A percentile compares a stretch with the other conserved stretches of the same genome.
These are phyloP conservation scores for Cryptococcus amylolentus DNA, from an alignment of 1,284 basidiomycete species.

Conservation along the genomic window DNA sequence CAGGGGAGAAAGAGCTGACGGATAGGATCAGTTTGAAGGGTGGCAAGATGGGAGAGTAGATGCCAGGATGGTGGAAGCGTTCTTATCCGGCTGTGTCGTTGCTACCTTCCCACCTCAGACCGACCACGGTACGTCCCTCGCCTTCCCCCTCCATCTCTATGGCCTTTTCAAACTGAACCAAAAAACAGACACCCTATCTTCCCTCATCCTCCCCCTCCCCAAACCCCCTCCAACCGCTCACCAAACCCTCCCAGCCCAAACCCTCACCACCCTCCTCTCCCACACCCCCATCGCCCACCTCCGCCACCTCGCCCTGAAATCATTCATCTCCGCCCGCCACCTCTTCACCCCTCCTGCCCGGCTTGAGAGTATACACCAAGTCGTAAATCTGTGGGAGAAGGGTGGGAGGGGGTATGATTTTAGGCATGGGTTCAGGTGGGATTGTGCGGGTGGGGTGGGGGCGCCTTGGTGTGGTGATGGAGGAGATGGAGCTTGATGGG, in stretches of 20 bases:
- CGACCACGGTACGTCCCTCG: slow-evolving; percentile 17
- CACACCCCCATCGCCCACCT: slow-evolving; percentile 9
- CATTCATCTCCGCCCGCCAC: slow-evolving; percentile 27
- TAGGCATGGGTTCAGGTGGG: slow-evolving; percentile 23
- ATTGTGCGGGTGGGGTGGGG: slow-evolving; percentile 7
- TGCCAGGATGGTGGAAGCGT: slow-evolving; percentile 32
- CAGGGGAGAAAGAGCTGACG: neutral
- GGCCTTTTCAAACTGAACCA: neutral
- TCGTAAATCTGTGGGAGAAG: slow-evolving; percentile 16
- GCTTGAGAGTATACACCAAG: slow-evolving; percentile 10
- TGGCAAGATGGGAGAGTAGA: slow-evolving; percentile 31
- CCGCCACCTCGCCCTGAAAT: slow-evolving; percentile 21
- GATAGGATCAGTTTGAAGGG: slow-evolving; percentile 25
- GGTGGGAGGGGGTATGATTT: slow-evolving; percentile 32
- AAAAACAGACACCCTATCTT: slow-evolving; percentile 1
- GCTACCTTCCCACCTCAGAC: slow-evolving; percentile 30
- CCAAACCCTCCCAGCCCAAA: neutral
- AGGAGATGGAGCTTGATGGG: neutral
- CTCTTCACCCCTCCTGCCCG: slow-evolving; percentile 12
- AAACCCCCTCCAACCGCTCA: neutral
- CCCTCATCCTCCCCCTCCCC: neutral
- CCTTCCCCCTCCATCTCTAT: too few relatives aligned
- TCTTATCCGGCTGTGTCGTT: slow-evolving; percentile 40
- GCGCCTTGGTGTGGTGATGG: neutral
- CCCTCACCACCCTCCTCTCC: neutral